These are phyloP conservation scores for Lathyrus aphaca DNA, from an alignment of 306 rosid genomes.

Conservation along the genomic window DNA sequence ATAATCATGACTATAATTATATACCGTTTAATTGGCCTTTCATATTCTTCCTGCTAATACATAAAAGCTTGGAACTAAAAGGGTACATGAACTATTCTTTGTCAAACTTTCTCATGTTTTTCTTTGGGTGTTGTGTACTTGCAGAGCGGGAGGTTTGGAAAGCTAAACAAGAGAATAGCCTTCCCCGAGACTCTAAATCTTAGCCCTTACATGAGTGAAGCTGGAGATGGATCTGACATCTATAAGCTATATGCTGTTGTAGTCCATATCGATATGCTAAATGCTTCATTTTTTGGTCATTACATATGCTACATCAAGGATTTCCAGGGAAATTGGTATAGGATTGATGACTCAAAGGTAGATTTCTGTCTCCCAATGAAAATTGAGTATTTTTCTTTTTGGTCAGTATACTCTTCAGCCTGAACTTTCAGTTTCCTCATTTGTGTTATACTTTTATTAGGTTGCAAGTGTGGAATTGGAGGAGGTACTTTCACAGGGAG, in stretches of 20 bases:
- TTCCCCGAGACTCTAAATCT: constrained; percentile 90
- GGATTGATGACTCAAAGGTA: constrained; percentile 88
- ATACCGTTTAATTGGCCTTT: not conserved
- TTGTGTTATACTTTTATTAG: constrained; percentile 48
- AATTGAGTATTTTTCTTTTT: constrained; percentile 25
- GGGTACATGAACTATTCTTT: constrained; percentile 11
- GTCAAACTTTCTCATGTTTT: constrained; percentile 11
- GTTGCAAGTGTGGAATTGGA: constrained; percentile 75
- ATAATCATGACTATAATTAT: constrained; percentile 5
- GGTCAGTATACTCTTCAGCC: constrained; percentile 10
- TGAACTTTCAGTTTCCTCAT: constrained; percentile 38
- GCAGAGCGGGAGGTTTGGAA: constrained; percentile 97
- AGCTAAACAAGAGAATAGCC: constrained; percentile 85
- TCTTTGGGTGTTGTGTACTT: constrained; percentile 25
- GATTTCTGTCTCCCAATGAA: constrained; percentile 22
- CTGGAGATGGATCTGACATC: constrained; percentile 66
- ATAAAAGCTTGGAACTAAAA: constrained; percentile 13
- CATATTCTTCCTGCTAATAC: not conserved
- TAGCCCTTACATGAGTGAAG: constrained; percentile 85
- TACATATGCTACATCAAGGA: constrained; percentile 92
- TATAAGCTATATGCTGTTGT: constrained; percentile 91
- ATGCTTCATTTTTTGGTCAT: constrained; percentile 97
- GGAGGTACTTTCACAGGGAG: constrained; percentile 95
- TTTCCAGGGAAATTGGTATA: constrained; percentile 78
- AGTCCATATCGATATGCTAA: constrained; percentile 93